Evolutionary conservation across 1,284 basidiomycete genomes (phyloP).

Genomic region (Wallemia mellicola): DNA sequence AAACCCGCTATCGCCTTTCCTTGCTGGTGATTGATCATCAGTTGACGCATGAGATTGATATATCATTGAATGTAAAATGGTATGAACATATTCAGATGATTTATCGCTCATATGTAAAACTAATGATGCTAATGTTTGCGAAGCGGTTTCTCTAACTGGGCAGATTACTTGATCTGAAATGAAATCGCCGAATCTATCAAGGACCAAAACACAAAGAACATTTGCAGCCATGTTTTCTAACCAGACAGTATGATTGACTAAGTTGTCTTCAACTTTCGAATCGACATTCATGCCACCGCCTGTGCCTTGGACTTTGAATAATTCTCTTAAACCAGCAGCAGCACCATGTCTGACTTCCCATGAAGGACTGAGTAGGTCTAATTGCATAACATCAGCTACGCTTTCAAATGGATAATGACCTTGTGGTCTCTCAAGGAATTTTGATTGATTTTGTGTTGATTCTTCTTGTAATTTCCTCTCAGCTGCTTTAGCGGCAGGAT

Average conservation of each 20-base stretch:
- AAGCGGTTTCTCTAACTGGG: slow-evolving; percentile 84
- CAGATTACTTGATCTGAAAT: slow-evolving; percentile 89
- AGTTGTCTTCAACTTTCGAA: slow-evolving; percentile 26
- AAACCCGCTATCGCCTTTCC: slow-evolving; percentile 21
- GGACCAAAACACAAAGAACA: slow-evolving; percentile 66
- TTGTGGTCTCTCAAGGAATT: slow-evolving; percentile 17
- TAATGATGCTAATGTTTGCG: slow-evolving; percentile 72
- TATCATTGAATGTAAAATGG: slow-evolving; percentile 71
- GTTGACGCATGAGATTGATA: slow-evolving; percentile 27
- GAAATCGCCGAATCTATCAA: slow-evolving; percentile 93
- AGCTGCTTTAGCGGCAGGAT: slow-evolving; percentile 15
- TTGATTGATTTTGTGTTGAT: slow-evolving; percentile 9
- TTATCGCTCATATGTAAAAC: slow-evolving; percentile 54
- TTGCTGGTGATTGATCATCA: slow-evolving; percentile 14
- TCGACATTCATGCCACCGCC: slow-evolving; percentile 38
- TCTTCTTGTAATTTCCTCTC: slow-evolving; percentile 10
- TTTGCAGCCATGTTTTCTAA: slow-evolving; percentile 63
- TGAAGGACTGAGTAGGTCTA: slow-evolving; percentile 53
- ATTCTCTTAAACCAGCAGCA: slow-evolving; percentile 62
- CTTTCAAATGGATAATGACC: slow-evolving; percentile 74
- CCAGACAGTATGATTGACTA: slow-evolving; percentile 44
- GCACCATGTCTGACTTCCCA: slow-evolving; percentile 94
- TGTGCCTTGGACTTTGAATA: slow-evolving; percentile 57
- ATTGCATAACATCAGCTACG: slow-evolving; percentile 47
- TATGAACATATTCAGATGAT: slow-evolving; percentile 49